Evolutionary conservation across 805 yeast genomes (phyloP).

Genomic region (Starmerella powellii): DNA sequence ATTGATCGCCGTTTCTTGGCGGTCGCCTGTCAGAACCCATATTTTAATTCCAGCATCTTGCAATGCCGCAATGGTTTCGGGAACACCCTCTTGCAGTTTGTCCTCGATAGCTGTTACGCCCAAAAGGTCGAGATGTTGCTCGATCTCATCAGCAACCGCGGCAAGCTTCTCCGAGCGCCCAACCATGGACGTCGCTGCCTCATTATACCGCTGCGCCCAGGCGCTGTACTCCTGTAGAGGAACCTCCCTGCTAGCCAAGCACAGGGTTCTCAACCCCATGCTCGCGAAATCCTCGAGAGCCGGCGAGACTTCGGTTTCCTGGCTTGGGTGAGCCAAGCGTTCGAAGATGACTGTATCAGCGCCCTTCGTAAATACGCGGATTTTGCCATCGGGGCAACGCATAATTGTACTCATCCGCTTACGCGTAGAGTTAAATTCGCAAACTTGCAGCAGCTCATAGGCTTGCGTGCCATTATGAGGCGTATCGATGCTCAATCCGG

Average conservation of each 20-base stretch:
- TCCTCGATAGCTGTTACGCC: slow-evolving; percentile 99
- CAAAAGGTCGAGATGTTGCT: slow-evolving; percentile 58
- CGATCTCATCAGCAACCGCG: slow-evolving; percentile 80
- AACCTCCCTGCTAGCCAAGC: slow-evolving; percentile 76
- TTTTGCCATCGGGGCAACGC: slow-evolving; percentile 86
- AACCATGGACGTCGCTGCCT: slow-evolving; percentile 71
- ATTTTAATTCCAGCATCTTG: slow-evolving; percentile 95
- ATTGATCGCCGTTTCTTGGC: slow-evolving; percentile 97
- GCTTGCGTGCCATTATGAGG: slow-evolving; percentile 37
- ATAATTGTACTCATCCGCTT: slow-evolving; percentile 95
- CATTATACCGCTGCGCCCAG: slow-evolving; percentile 58
- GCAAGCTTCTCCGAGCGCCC: slow-evolving; percentile 68
- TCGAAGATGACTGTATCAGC: slow-evolving; percentile 95
- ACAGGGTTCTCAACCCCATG: slow-evolving; percentile 87
- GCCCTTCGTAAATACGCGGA: slow-evolving; percentile 85
- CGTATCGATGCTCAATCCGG: slow-evolving; percentile 54
- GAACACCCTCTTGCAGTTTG: slow-evolving; percentile 94
- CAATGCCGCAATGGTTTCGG: slow-evolving; percentile 87
- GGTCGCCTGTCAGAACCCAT: slow-evolving; percentile 97
- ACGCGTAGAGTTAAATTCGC: slow-evolving; percentile 95
- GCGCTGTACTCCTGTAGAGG: slow-evolving; percentile 61
- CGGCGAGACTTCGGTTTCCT: slow-evolving; percentile 62
- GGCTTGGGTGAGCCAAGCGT: slow-evolving; percentile 41
- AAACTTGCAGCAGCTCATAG: slow-evolving; percentile 74
- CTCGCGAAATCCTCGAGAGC: slow-evolving; percentile 95